Evolutionary conservation across 2,329 filamentous ascomycete genomes (phyloP), one percentile per base, ranked within the genome.

Genomic region (Colletotrichum gloeosporioides): DNA sequence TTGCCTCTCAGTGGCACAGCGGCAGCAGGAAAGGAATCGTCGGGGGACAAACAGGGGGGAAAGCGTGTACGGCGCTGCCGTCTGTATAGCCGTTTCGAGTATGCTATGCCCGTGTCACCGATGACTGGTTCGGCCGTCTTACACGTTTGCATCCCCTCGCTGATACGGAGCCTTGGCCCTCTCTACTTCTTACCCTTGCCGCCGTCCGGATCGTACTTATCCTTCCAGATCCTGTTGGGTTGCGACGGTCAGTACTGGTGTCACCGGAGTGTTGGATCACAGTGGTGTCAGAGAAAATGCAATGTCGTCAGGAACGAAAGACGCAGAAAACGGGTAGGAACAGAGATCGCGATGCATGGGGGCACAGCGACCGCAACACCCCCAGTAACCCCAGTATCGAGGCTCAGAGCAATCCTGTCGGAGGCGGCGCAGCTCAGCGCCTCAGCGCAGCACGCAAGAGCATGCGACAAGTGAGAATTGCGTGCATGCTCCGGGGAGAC

Each of bases 221-320:
- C 96, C 85, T 99, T 99, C 95, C 96, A 98, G 83, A 99, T 98
- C 96, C 95, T 98, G 83, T 34, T 39, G 31, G 65, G 57, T 53
- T 36, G 65, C 27, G 39, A 59, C 32, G 7, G 70, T 76, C 29
- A 76, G 74, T 64, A 59, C 61, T 15, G 13, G 71, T 76, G 44
- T 53, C 36, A 73, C 65, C 16, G 29, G 15, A 36, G 15, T 15
- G 49, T 64, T 57, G 31, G n/a, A 25, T 75, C 64, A 53, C 31
- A 10, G 36, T 73, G 36, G 63, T 67, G 25, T 62, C 44, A 76
- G 59, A 22, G n/a, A 31, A 27, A 27, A 32, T 49, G 63, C 22
- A 31, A 76, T 61, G 44, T 61, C 34, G 49, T 44, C 55, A 68
- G 68, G 72, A 39, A 68, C 39, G n/a, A 44, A 64, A 67, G 13